Evolutionary conservation across 106 monocot genomes (phyloP).

Genomic region (Phalaenopsis aphrodite): DNA sequence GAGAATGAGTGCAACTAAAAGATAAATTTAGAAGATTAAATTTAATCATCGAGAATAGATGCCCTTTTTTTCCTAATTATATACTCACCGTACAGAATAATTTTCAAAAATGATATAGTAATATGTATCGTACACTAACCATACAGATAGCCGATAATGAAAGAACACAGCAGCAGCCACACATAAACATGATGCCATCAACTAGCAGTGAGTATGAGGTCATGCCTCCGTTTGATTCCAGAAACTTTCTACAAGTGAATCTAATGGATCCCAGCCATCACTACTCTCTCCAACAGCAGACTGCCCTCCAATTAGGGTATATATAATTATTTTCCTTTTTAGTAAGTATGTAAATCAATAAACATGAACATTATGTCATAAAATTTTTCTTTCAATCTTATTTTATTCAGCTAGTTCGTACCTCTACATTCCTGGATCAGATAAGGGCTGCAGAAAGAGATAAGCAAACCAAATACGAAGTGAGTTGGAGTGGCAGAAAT

Average conservation of each 20-base stretch:
- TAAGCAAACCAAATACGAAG: background rate
- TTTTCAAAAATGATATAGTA: no score
- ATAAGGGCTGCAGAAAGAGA: background rate
- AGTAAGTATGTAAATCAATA: background rate
- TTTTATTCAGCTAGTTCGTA: background rate
- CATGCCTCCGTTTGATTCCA: conserved; percentile 30
- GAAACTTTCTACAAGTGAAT: conserved; percentile 30
- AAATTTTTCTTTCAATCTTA: background rate
- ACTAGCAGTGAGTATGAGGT: conserved; percentile 17
- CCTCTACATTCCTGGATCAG: background rate
- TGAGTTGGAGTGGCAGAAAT: background rate
- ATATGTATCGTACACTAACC: no score
- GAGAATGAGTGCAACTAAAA: no score
- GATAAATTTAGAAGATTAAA: no score
- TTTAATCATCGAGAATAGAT: no score
- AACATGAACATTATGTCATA: background rate
- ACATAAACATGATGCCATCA: conserved; percentile 22
- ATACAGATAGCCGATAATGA: conserved; percentile 38
- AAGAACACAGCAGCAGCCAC: conserved; percentile 24
- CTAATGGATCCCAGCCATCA: conserved; percentile 28
- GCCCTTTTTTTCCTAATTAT: no score
- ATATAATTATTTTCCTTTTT: background rate
- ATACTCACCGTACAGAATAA: no score
- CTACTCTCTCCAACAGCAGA: conserved; percentile 38
- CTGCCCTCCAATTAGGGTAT: conserved; percentile 34